phyloP scores from a whole-genome alignment of 495 filamentous ascomycete genomes.

The Evernia prunastri region DNA sequence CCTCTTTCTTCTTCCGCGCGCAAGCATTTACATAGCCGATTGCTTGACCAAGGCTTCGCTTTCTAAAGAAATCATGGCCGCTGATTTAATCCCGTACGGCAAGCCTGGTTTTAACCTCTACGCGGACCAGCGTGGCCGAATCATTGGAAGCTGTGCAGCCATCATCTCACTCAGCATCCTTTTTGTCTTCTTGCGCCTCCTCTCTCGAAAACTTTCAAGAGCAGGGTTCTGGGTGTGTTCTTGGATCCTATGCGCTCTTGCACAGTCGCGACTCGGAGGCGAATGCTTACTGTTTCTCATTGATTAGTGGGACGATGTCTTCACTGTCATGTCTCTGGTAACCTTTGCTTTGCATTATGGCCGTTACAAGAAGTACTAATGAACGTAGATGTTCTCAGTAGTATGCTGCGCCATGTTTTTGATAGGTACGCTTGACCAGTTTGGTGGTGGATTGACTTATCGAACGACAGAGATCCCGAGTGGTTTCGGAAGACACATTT shows the following conservation, averaged over 20 bases:
- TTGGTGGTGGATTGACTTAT: not conserved
- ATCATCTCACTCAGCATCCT: slow-evolving; percentile 7
- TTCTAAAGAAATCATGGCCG: not conserved
- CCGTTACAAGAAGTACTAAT: not conserved
- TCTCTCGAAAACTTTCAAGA: slow-evolving; percentile 13
- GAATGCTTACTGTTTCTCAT: not conserved
- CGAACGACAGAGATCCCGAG: slow-evolving; percentile 8
- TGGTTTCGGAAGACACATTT: slow-evolving; percentile 24
- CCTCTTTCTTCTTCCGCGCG: not conserved
- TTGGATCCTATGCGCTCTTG: not conserved
- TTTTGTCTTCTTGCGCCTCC: slow-evolving; percentile 15
- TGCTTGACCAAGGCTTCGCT: not conserved
- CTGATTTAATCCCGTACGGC: not conserved
- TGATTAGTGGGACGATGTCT: slow-evolving; percentile 22
- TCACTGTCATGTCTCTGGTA: slow-evolving; percentile 19
- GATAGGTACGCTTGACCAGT: not conserved
- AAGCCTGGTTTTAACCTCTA: not conserved
- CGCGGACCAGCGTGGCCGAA: slow-evolving; percentile 15
- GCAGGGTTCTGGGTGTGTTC: slow-evolving; percentile 16
- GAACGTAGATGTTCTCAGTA: not conserved
- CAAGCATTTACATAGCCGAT: not conserved
- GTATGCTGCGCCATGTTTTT: not conserved
- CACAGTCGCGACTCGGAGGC: not conserved
- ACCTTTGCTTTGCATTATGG: no score
- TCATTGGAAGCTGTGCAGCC: slow-evolving; percentile 8